A percentile compares a stretch with the other conserved stretches of the same genome.
These are phyloP conservation scores for Plasmodium berghei DNA, from an alignment of 169 alveolate genomes.

Conservation along the genomic window DNA sequence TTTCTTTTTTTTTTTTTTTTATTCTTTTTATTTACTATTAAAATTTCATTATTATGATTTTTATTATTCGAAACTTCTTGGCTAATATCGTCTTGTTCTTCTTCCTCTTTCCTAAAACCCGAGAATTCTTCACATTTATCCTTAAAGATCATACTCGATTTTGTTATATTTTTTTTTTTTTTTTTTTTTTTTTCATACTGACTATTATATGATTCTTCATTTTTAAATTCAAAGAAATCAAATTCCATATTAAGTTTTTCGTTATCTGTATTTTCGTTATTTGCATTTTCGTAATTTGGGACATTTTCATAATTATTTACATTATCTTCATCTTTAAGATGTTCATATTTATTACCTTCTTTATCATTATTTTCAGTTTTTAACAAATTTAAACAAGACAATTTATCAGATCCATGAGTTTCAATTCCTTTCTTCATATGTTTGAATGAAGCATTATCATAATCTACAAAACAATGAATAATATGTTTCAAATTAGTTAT, in stretches of 20 bases:
- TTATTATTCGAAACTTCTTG: neutral
- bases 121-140: too few species aligned
- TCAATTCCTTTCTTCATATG: neutral
- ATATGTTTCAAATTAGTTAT: too few species aligned
- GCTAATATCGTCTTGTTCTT: neutral
- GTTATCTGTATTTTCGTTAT: neutral
- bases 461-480: conserved; percentile 14
- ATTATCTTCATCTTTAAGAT: neutral
- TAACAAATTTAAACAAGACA: conserved; percentile 25
- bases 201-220: neutral
- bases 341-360: neutral
- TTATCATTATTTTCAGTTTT: conserved; percentile 29
- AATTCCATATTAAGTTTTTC: conserved; percentile 54
- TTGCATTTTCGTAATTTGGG: neutral
- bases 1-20: neutral
- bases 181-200: neutral
- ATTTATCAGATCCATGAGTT: neutral
- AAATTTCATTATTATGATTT: neutral
- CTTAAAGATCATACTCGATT: too few species aligned
- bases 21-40: neutral
- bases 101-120: too few species aligned
- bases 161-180: neutral
- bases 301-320: conserved; percentile 31
- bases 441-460: conserved; percentile 21
- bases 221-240: conserved; percentile 58